Evolutionary conservation across 106 monocot species (phyloP).

Genomic region (Acorus gramineus): DNA sequence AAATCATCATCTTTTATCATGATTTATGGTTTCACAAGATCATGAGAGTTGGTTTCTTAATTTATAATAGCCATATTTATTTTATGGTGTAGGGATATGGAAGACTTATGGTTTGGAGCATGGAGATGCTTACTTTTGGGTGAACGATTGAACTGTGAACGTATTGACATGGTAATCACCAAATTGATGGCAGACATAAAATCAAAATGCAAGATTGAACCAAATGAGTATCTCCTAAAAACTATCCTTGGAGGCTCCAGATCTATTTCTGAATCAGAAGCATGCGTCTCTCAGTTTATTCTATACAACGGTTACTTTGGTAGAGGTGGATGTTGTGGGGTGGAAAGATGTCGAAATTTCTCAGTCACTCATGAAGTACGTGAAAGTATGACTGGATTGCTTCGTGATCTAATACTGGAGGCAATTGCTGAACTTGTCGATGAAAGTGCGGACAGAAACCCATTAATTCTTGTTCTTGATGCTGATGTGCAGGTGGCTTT

Average conservation of each 20-base stretch:
- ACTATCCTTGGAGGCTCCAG: slow-evolving; percentile 43
- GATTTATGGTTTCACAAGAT: too few species aligned
- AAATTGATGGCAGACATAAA: slow-evolving; percentile 33
- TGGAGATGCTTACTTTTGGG: slow-evolving; percentile 87
- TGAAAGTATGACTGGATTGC: slow-evolving; percentile 9
- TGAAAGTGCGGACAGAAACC: slow-evolving; percentile 42
- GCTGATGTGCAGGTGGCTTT: slow-evolving; percentile 52
- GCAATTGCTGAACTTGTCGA: slow-evolving; percentile 8
- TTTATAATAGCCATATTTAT: background rate
- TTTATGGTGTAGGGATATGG: slow-evolving; percentile 44
- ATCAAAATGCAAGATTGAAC: slow-evolving; percentile 29
- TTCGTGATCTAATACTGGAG: slow-evolving; percentile 24
- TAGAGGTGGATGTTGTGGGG: slow-evolving; percentile 47
- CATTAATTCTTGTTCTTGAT: slow-evolving; percentile 72
- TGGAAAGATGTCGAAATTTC: slow-evolving; percentile 48
- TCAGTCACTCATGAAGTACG: slow-evolving; percentile 16
- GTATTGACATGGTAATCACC: slow-evolving; percentile 14
- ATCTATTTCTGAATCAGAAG: slow-evolving; percentile 39
- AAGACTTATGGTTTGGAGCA: slow-evolving; percentile 83
- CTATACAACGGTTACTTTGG: slow-evolving; percentile 60
- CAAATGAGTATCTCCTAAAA: slow-evolving; percentile 30
- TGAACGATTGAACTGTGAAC: slow-evolving; percentile 15
- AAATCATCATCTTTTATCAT: too few species aligned
- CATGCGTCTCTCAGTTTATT: slow-evolving; percentile 60
- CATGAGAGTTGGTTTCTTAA: background rate